Base-by-base conservation (phyloP, 2,329 filamentous ascomycete genomes). In the Cytospora schulzeri region DNA sequence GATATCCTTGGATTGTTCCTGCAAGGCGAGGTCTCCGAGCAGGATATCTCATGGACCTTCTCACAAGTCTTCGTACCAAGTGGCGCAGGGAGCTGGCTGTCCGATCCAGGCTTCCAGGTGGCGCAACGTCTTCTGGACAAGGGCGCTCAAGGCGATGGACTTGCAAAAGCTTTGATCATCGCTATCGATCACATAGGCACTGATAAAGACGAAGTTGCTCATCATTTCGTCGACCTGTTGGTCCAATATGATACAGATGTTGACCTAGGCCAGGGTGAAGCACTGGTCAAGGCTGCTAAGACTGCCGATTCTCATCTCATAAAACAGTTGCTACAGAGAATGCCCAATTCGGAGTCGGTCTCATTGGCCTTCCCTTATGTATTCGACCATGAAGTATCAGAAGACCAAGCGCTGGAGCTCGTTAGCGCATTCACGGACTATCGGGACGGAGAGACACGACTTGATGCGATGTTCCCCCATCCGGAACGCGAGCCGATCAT, bases 301-400 rank as follows among this genome's bases (percentile, higher is more conserved):
- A 80, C 78, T 52, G 84, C 81, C 8, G 80, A 85, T 57, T 71
- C 77, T 6, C 75, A 77, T 15, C 79, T 88, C 67, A 81, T 85
- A 2, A 75, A 73, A 56, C 75, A 79, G 55, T 76, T 89, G 26
- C 75, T 89, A 7, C 73, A 76, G 5, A 77, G 81, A 60, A 78
- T 79, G 11, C 84, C 86, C 0, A 80, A 78, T 5, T 76, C 80
- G 1, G 77, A 80, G 53, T 78, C 84, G 0, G 73, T 89, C 1
- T 81, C 81, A 0, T 74, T 79, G 64, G 84, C 84, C 0, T 84
- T 90, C 60, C 82, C 84, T 24, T 80, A 78, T 38, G 80, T 89
- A 1, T 84, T 90, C 57, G 80, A 82, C 54, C 79, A 80, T 0
- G 76, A 79, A 0, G 71, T 83, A 1, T 71, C 80, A 2, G 83